phyloP scores from a whole-genome alignment of 2,329 filamentous ascomycete species.

The Alternaria gansuensis region DNA sequence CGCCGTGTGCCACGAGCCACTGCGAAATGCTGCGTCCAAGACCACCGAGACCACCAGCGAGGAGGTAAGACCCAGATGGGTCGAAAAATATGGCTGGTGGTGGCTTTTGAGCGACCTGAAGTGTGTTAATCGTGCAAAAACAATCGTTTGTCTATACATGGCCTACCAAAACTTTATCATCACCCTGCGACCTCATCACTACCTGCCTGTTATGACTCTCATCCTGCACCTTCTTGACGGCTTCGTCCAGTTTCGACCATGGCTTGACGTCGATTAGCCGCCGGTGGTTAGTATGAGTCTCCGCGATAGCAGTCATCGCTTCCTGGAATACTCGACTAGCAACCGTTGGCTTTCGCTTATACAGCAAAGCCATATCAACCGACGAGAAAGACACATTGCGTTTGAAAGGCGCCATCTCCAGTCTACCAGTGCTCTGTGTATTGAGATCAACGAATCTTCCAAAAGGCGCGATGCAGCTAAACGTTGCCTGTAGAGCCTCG shows the following conservation, averaged over 20 bases:
- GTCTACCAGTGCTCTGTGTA: slow-evolving; percentile 2
- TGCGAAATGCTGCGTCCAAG: slow-evolving; percentile 30
- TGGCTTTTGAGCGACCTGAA: slow-evolving; percentile 11
- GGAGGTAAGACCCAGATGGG: slow-evolving; percentile 23
- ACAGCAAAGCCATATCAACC: slow-evolving; percentile 19
- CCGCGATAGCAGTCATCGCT: slow-evolving; percentile 10
- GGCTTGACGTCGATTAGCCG: not conserved
- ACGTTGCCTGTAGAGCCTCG: slow-evolving; percentile 50
- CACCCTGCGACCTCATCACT: slow-evolving; percentile 10
- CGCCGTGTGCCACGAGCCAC: slow-evolving; percentile 24
- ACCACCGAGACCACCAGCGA: slow-evolving; percentile 34
- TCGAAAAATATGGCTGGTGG: slow-evolving; percentile 11
- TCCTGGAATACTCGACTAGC: slow-evolving; percentile 17
- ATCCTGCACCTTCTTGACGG: slow-evolving; percentile 26
- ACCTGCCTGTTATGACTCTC: slow-evolving; percentile 17
- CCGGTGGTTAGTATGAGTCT: not conserved
- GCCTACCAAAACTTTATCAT: slow-evolving; percentile 18
- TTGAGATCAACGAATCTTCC: slow-evolving; percentile 36
- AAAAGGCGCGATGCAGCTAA: slow-evolving; percentile 55
- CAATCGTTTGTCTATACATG: not conserved
- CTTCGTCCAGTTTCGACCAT: slow-evolving; percentile 24
- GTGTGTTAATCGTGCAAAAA: not conserved
- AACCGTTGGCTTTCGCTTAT: slow-evolving; percentile 9
- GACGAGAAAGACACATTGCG: slow-evolving; percentile 24
- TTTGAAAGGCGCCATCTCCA: slow-evolving; percentile 35